phyloP scores from a whole-genome alignment of 2,329 filamentous ascomycete species.

The Claviceps africana region DNA sequence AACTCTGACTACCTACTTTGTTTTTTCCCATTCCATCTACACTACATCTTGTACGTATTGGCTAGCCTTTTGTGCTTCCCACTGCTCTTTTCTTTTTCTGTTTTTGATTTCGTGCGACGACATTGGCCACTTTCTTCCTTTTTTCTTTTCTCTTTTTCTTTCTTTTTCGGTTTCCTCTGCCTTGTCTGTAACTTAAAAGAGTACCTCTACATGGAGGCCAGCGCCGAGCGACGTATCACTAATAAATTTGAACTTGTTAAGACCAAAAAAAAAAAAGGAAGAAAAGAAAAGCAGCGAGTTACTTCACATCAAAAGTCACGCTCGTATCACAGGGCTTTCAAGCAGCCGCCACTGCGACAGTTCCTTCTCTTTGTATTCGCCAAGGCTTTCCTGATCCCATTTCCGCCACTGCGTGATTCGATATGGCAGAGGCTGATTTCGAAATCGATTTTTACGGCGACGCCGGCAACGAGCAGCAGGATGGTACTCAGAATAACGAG shows the following conservation, averaged over 20 bases:
- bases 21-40: slow-evolving; percentile 2
- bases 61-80: slow-evolving; percentile 27
- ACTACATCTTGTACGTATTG: slow-evolving; percentile 37
- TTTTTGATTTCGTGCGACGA: slow-evolving; percentile 6
- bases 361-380: not conserved
- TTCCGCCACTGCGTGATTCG: slow-evolving; percentile 8
- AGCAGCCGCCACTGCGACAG: not conserved
- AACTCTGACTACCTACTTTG: slow-evolving; percentile 4
- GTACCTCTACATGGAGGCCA: too few species aligned
- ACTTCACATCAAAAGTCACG: not conserved
- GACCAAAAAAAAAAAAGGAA: not conserved
- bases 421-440: slow-evolving; percentile 57
- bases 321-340: not conserved
- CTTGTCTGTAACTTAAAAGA: slow-evolving; percentile 3
- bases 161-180: too few species aligned
- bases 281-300: slow-evolving; percentile 1
- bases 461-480: slow-evolving; percentile 28
- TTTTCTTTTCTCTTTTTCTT: not conserved
- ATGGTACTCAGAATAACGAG: slow-evolving; percentile 25
- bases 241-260: slow-evolving; percentile 1
- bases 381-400: not conserved
- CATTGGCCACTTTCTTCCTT: slow-evolving; percentile 1
- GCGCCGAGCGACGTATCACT: slow-evolving; percentile 1
- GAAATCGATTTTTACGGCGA: slow-evolving; percentile 63
- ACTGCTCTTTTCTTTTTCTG: slow-evolving; percentile 19